Evolutionary conservation across 176 grass and related monocot species (phyloP), one percentile per base, ranked within the genome.

Genomic region (Saccharum spontaneum): DNA sequence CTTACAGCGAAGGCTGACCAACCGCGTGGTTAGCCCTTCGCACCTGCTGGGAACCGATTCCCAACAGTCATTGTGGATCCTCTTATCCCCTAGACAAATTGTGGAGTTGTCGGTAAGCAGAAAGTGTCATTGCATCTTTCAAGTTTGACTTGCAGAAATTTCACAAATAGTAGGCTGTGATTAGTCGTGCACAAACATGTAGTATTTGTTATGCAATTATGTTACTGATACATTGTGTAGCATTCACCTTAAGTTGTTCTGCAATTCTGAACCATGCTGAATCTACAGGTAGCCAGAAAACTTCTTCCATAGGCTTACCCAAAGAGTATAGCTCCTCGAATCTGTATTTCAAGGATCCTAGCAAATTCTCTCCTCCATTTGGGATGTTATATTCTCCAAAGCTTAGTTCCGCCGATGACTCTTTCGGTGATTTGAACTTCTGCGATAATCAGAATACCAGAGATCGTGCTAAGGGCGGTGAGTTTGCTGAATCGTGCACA

Each of bases 41-140:
- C 28, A 1, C 28, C 28, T 28, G 28, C 28, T 28, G 1, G 28
- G 28, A 28, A 28, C 28, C 0, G 0, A 28, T 28, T 28, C 28
- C 28, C 28, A 28, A 28, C 28, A 28, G 28, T 28, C 28, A 28
- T 28, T 28, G n/a, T n/a, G n/a, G 92, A 77, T 62, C 85, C 95
- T 90, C 80, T 98, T 6, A 98, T 87, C 34, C 91, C 93, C 10
- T 75, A 82, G 24, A 92, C 87, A 39, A 92, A 55, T 78, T 92
- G 69, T n/a, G 95, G 95, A 69, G 85, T 78, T 72, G 62, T 74
- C 6, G 93, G 91, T 76, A 98, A 92, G 87, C 95, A 98, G 54
- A 84, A 95, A 64, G 83, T 98, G 67, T 87, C 78, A 78, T 98
- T 98, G 83, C 95, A 98, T 71, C 91, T 93, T 92, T 93, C 90